phyloP scores from a whole-genome alignment of 768 basidiomycete genomes.

The Termitomyces sp. region DNA sequence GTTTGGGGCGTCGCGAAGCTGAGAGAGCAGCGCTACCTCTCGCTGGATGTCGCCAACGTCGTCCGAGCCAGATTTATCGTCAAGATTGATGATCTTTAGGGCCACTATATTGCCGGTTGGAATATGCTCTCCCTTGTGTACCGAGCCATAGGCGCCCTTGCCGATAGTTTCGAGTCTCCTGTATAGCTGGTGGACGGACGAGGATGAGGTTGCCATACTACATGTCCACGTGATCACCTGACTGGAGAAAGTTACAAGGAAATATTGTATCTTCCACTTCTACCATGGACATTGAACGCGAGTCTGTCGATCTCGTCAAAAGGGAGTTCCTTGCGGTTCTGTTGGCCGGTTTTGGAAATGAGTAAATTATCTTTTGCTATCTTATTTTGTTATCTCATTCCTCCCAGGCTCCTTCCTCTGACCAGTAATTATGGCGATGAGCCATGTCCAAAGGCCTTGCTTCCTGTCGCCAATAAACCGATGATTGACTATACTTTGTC shows the following conservation, averaged over 20 bases:
- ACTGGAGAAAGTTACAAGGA: background rate
- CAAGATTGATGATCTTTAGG: constrained; percentile 98
- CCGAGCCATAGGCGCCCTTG: constrained; percentile 93
- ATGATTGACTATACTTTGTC: constrained; percentile 78
- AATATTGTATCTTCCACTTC: background rate
- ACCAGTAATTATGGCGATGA: constrained; percentile 77
- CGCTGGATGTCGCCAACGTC: constrained; percentile 96
- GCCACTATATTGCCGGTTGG: constrained; percentile 86
- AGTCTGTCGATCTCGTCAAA: constrained; percentile 43
- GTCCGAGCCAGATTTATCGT: constrained; percentile 76
- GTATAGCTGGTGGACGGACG: constrained; percentile 73
- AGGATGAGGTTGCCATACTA: constrained; percentile 13
- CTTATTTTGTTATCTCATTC: constrained; percentile 10
- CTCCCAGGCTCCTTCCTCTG: constrained; percentile 60
- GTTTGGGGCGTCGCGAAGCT: constrained; percentile 85
- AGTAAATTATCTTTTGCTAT: constrained; percentile 34
- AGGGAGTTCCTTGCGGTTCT: constrained; percentile 87
- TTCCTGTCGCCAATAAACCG: constrained; percentile 84
- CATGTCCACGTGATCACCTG: constrained; percentile 9
- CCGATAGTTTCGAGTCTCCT: constrained; percentile 88
- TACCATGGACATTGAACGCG: constrained; percentile 60
- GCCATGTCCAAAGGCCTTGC: constrained; percentile 79
- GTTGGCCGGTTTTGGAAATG: constrained; percentile 88
- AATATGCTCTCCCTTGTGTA: constrained; percentile 85
- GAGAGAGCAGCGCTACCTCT: constrained; percentile 88